phyloP scores from a whole-genome alignment of 495 filamentous ascomycete species.

The Aspergillus ostianus region DNA sequence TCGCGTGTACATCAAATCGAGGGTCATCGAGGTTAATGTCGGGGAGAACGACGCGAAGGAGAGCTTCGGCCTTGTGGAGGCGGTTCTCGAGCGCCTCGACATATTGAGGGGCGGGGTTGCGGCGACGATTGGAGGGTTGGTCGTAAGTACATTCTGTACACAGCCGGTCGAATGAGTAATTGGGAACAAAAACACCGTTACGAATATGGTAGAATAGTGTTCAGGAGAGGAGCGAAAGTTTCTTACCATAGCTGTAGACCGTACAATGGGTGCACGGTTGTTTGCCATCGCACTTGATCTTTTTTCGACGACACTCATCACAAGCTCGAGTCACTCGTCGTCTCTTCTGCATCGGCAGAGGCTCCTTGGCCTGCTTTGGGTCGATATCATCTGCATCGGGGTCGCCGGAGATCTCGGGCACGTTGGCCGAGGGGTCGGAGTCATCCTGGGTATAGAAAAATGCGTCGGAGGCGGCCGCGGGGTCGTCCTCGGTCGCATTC shows the following conservation, averaged over 20 bases:
- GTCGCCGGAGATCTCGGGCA: constrained; percentile 17
- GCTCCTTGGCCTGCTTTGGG: constrained; percentile 32
- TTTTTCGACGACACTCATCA: constrained; percentile 95
- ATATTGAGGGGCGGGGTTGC: constrained; percentile 93
- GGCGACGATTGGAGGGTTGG: constrained; percentile 91
- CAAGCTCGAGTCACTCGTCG: constrained; percentile 87
- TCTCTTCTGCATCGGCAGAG: constrained; percentile 75
- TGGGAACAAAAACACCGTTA: constrained; percentile 27
- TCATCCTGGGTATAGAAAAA: constrained; percentile 30
- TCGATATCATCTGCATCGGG: constrained; percentile 18
- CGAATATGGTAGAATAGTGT: background rate
- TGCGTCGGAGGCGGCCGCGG: constrained; percentile 19
- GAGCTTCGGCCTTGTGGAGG: constrained; percentile 77
- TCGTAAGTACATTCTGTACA: constrained; percentile 91
- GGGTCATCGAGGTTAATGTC: constrained; percentile 84
- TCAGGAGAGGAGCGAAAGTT: constrained; percentile 3
- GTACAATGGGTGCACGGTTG: constrained; percentile 98
- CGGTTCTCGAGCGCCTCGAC: constrained; percentile 87
- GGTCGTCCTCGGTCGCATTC: constrained; percentile 40
- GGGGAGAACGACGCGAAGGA: constrained; percentile 78
- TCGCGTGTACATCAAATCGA: constrained; percentile 66
- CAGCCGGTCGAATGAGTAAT: constrained; percentile 5
- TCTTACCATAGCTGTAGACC: constrained; percentile 94
- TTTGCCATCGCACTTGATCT: constrained; percentile 98
- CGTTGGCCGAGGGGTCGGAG: constrained; percentile 24